Evolutionary conservation across 306 rosid genomes (phyloP).

Genomic region (Citrullus amarus): DNA sequence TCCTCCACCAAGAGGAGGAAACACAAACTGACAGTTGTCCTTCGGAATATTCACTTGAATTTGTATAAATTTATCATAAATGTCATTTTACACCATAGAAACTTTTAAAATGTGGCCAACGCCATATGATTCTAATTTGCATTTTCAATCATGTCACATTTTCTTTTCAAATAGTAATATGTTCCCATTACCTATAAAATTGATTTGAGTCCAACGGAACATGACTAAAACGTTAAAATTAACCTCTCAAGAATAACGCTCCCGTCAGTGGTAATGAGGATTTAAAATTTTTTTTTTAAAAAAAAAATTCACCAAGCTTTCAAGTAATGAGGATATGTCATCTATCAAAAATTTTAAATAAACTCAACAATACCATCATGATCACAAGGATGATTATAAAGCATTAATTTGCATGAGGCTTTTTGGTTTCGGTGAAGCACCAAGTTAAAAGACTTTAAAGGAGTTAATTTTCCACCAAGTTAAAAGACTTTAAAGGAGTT

Average conservation of each 20-base stretch:
- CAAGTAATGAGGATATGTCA: neutral
- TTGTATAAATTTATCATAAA: neutral
- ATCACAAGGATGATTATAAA: neutral
- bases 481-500: too few species aligned
- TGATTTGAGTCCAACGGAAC: neutral
- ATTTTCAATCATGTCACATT: neutral
- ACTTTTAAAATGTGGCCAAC: neutral
- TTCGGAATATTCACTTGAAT: neutral
- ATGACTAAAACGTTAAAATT: neutral
- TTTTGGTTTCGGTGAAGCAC: neutral
- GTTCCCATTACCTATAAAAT: neutral
- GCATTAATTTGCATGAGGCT: neutral
- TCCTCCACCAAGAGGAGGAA: neutral
- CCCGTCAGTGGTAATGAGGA: neutral
- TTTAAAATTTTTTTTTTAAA: too few species aligned
- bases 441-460: neutral
- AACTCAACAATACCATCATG: neutral
- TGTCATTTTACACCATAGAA: neutral
- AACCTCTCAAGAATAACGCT: neutral
- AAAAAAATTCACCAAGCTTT: too few species aligned
- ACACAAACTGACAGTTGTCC: neutral
- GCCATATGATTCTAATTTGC: neutral
- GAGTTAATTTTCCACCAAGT: neutral
- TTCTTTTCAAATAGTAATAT: neutral
- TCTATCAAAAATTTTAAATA: neutral